Evolutionary conservation across 495 filamentous ascomycete species (phyloP), one percentile per base, ranked within the genome.

Genomic region (Cenococcum geophilum): DNA sequence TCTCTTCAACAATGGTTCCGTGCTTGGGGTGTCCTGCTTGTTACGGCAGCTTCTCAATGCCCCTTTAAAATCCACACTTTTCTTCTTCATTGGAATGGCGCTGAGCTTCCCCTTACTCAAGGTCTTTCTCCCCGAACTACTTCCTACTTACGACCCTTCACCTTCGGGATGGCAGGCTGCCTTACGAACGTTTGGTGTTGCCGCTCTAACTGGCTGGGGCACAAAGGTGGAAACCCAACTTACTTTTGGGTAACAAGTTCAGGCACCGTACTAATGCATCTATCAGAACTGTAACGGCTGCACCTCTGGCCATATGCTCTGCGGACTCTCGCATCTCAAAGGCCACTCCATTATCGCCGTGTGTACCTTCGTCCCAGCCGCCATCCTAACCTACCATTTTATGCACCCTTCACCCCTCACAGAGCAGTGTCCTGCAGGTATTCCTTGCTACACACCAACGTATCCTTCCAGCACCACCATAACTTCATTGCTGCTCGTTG

Each of bases 291-390:
- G 76, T 21, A 75, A 75, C 48, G 82, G 82, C 25, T 85, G 82
- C 61, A 83, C 82, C 12, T 83, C 81, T 1, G 82, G 82, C 34
- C 82, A 85, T 66, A 83, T 85, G 76, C 77, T 85, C 36, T 83
- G 81, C 60, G 82, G 82, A 0, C 58, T 84, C 5, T 77, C 81
- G 0, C 79, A 79, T 34, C 71, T 81, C 16, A 81, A 77, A 3
- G 63, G 72, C 20, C 78, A 81, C 45, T 83, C 80, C 9, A 51
- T 82, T 10, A 76, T 79, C 50, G 78, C 82, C 37, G 81, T 80
- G 0, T 74, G 71, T 6, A 71, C 76, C n/a, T 84, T 85, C 74
- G 84, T 83, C 70, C 74, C 74, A 0, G 69, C 76, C 0, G 81
- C 79, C 18, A 53, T 82, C 4, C 40, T 80, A 27, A 82, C 81